Base-by-base conservation (phyloP, 2,329 filamentous ascomycete genomes). In the Pseudopithomyces maydicus region DNA sequence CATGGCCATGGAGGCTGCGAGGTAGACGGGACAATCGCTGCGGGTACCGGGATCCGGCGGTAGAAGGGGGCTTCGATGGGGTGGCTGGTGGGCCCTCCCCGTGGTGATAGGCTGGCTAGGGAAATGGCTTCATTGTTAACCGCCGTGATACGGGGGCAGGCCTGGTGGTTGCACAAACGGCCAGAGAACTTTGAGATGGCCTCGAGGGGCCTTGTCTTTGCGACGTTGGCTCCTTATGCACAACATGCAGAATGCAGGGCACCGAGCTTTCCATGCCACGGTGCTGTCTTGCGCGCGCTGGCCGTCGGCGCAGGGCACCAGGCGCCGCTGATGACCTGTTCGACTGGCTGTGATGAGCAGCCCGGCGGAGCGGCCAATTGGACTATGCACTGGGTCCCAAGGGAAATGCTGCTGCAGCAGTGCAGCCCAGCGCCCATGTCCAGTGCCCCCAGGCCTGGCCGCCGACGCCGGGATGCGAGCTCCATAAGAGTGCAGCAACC, bases 121-220 rank as follows among this genome's bases (percentile, higher is more conserved):
- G 32, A 39, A 32, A 54, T 62, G 35, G 57, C 55, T 62, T 62
- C 57, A 55, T 5, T 38, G 52, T 26, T 62, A 62, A 57, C 58
- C 60, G 62, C 67, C 65, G 61, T 66, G 54, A 59, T 58, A 66
- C 61, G 64, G 64, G 66, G 60, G 57, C 61, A 65, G 66, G 64
- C 61, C 54, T 23, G 55, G 63, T 63, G 65, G 68, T 64, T 64
- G 66, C 64, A 67, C 26, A 56, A 64, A 63, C 56, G 61, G 59
- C 55, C 60, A 61, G 56, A 52, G 54, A 29, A 59, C 58, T 39
- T 55, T 56, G 36, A 52, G 55, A 52, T 43, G 54, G 58, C 53
- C 39, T 50, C 52, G 45, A 57, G 50, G 49, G n/a, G n/a, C 53
- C n/a, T 57, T 45, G 32, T 29, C 47, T 48, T 54, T 45, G 52